These are phyloP conservation scores for Penicillium brevicompactum DNA, from an alignment of 2,329 filamentous ascomycete species.

Conservation along the genomic window DNA sequence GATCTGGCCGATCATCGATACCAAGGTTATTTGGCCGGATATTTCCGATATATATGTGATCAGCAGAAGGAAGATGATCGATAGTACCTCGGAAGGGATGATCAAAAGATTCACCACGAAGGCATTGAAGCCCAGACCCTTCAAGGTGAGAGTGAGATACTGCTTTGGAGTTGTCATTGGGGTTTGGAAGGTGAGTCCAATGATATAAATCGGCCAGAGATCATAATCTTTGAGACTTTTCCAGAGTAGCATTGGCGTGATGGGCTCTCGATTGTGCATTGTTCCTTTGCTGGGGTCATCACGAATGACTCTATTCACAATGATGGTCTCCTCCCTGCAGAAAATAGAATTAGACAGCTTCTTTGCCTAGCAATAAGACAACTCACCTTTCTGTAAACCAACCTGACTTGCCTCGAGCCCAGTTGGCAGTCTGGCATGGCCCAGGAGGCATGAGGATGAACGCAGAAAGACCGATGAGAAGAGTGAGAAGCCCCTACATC, in stretches of 20 bases:
- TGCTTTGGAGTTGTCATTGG: constrained; percentile 29
- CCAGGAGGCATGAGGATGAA: constrained; percentile 59
- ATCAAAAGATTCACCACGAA: constrained; percentile 62
- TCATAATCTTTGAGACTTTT: constrained; percentile 55
- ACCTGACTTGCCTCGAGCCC: constrained; percentile 46
- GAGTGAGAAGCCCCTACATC: constrained; percentile 21
- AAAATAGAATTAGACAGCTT: background rate
- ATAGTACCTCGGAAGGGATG: constrained; percentile 54
- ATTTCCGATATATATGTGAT: constrained; percentile 36
- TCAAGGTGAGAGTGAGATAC: constrained; percentile 41
- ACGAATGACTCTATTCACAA: constrained; percentile 62
- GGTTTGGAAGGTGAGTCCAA: constrained; percentile 45
- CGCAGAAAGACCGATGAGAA: constrained; percentile 27
- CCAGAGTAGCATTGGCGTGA: constrained; percentile 51
- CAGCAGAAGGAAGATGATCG: constrained; percentile 42
- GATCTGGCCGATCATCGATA: constrained; percentile 54
- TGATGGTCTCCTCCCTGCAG: constrained; percentile 61
- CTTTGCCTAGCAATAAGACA: background rate
- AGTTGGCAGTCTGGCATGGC: constrained; percentile 58
- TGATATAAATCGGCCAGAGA: constrained; percentile 56
- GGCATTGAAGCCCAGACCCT: constrained; percentile 56
- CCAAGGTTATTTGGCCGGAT: constrained; percentile 53
- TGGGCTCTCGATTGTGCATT: constrained; percentile 58
- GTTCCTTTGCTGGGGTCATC: constrained; percentile 57
- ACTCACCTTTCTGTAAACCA: constrained; percentile 61